Conservation (phyloP, 1,139 yeast species). For the Geotrichum candidum region DNA sequence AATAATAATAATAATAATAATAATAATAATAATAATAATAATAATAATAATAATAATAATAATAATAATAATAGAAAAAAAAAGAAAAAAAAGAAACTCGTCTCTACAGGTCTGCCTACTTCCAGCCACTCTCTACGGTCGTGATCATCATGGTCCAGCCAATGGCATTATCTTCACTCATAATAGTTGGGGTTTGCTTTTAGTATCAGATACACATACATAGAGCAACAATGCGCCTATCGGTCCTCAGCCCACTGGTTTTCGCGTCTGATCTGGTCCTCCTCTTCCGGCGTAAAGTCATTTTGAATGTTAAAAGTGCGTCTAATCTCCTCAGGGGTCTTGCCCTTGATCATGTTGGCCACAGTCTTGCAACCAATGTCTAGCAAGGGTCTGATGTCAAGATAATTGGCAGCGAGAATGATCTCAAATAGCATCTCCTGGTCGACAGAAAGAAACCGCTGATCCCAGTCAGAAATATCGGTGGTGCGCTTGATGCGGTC, state of each 20-base stretch:
- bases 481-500: slow-evolving; percentile 35
- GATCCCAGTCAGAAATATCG: slow-evolving; percentile 88
- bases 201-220: not conserved
- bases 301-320: slow-evolving; percentile 92
- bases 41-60: too few relatives aligned
- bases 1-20: too few relatives aligned
- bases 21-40: too few relatives aligned
- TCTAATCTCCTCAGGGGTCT: slow-evolving; percentile 93
- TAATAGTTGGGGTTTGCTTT: not conserved
- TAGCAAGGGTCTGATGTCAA: slow-evolving; percentile 85
- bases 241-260: slow-evolving; percentile 20
- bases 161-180: not conserved
- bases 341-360: slow-evolving; percentile 96
- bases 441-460: slow-evolving; percentile 89
- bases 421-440: slow-evolving; percentile 98
- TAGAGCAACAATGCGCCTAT: slow-evolving; percentile 1
- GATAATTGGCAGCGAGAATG: slow-evolving; percentile 89
- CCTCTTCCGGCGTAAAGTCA: slow-evolving; percentile 97
- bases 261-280: slow-evolving; percentile 83
- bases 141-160: not conserved
- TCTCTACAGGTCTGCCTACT: too few relatives aligned
- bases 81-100: too few relatives aligned
- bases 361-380: slow-evolving; percentile 97
- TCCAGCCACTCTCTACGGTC: not conserved
- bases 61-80: too few relatives aligned